phyloP scores from a whole-genome alignment of 768 basidiomycete species.

The Leucocoprinus sp. region DNA sequence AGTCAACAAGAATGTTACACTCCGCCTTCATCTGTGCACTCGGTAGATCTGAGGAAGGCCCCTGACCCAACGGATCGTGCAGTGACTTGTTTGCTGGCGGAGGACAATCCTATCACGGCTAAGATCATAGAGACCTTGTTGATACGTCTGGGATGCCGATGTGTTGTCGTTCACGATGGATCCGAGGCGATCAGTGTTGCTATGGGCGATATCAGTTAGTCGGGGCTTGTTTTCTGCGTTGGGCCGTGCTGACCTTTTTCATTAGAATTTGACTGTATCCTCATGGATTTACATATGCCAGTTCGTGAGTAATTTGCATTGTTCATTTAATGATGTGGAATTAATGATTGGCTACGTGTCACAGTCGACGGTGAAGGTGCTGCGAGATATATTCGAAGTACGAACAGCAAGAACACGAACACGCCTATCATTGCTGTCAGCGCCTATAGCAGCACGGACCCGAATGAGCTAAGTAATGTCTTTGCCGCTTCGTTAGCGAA shows the following conservation, averaged over 20 bases:
- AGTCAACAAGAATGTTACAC: conserved; percentile 55
- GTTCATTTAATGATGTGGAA: background rate
- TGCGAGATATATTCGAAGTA: conserved; percentile 94
- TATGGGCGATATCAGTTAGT: conserved; percentile 94
- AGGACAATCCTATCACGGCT: conserved; percentile 96
- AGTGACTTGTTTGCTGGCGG: conserved; percentile 91
- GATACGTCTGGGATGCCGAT: conserved; percentile 89
- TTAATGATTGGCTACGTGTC: background rate
- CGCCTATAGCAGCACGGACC: conserved; percentile 72
- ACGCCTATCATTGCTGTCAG: conserved; percentile 92
- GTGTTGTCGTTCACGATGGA: conserved; percentile 92
- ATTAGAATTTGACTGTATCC: conserved; percentile 88
- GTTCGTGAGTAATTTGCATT: conserved; percentile 51
- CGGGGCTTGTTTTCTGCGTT: conserved; percentile 1
- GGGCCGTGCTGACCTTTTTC: conserved; percentile 18
- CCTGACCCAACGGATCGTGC: conserved; percentile 78
- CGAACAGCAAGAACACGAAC: conserved; percentile 88
- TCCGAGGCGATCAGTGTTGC: conserved; percentile 96
- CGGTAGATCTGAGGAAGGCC: conserved; percentile 69
- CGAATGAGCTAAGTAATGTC: conserved; percentile 53
- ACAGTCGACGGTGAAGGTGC: conserved; percentile 93
- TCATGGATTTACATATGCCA: conserved; percentile 96
- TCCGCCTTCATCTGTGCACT: conserved; percentile 79
- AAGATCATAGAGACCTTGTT: conserved; percentile 96
- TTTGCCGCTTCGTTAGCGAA: conserved; percentile 82